Evolutionary conservation across 2,329 filamentous ascomycete species (phyloP), one percentile per base, ranked within the genome.

Genomic region (Sclerotinia glacialis): DNA sequence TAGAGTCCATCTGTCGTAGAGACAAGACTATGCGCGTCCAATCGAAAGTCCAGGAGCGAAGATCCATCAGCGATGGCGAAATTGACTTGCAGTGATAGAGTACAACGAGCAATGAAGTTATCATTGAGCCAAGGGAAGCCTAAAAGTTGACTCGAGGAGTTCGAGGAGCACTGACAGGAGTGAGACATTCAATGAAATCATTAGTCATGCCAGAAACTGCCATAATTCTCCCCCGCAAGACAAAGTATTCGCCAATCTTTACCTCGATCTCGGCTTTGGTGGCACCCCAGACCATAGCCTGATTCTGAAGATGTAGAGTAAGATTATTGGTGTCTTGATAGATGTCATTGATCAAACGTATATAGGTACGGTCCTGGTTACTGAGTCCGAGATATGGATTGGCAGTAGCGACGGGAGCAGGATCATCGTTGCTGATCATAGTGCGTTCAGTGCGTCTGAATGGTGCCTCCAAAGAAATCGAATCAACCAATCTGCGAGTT

Each of bases 141-240:
- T 37, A 61, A 12, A 61, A 61, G 31, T 61, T 61, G 44, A 61
- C 9, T 37, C 58, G 58, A 61, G 58, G 58, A 37, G 58, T 61
- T 61, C 28, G 34, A 21, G 58, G 44, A 31, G 31, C 28, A 37
- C 44, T 21, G 21, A 61, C 5, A 49, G 58, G 58, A 1, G 26
- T 40, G 44, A 61, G 58, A 40, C 8, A 26, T 14, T 49, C 26
- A 18, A 61, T 61, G n/a, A 61, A 61, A 11, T 49, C 44, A 31
- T 61, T 61, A 21, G n/a, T 49, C 58, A 49, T 61, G 12, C 58
- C 58, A 49, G 58, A 61, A 14, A 46, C 44, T 6, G 58, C 44
- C 58, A 61, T 61, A 18, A 61, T 61, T 49, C 31, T 31, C 14
- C 49, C 44, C 14, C 58, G 44, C 12, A 61, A 61, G 58, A 16